Evolutionary conservation across 495 filamentous ascomycete species (phyloP).

Genomic region (Mytilinidion resinicola): DNA sequence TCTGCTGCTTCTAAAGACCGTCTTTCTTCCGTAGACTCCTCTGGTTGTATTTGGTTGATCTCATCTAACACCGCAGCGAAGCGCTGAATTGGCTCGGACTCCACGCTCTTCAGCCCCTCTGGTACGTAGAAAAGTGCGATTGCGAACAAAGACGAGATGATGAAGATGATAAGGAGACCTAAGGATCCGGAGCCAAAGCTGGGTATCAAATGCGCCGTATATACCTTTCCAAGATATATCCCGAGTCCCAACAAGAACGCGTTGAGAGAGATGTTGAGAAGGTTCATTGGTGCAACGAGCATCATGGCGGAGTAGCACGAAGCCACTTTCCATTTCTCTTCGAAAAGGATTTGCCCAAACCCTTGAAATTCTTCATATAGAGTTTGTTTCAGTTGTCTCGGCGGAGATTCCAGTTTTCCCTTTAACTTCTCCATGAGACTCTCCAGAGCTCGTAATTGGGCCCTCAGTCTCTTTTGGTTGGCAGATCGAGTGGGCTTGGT

Average conservation of each 20-base stretch:
- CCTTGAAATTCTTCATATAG: too few relatives aligned
- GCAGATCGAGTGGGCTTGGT: slow-evolving; percentile 7
- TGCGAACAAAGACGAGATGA: background rate
- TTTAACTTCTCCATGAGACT: too few relatives aligned
- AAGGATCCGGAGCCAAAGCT: slow-evolving; percentile 6
- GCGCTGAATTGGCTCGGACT: background rate
- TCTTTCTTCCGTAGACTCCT: too few relatives aligned
- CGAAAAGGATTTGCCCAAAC: too few relatives aligned
- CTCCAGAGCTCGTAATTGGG: too few relatives aligned
- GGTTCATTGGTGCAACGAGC: slow-evolving; percentile 3
- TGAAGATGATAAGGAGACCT: background rate
- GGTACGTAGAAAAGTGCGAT: background rate
- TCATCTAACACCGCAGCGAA: background rate
- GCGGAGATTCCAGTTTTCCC: too few relatives aligned
- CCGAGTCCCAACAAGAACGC: slow-evolving; percentile 15
- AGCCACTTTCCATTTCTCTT: slow-evolving; percentile 6
- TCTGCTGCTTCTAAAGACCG: too few relatives aligned
- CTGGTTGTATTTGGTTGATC: too few relatives aligned
- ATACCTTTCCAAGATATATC: slow-evolving; percentile 18
- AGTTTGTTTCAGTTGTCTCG: too few relatives aligned
- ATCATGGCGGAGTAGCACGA: slow-evolving; percentile 14
- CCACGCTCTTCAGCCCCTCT: background rate
- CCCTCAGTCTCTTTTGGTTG: background rate
- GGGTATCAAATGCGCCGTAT: slow-evolving; percentile 4
- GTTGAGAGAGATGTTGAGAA: slow-evolving; percentile 7